Evolutionary conservation across 2,329 filamentous ascomycete genomes (phyloP), one percentile per base, ranked within the genome.

Genomic region (Alternaria gaisen): DNA sequence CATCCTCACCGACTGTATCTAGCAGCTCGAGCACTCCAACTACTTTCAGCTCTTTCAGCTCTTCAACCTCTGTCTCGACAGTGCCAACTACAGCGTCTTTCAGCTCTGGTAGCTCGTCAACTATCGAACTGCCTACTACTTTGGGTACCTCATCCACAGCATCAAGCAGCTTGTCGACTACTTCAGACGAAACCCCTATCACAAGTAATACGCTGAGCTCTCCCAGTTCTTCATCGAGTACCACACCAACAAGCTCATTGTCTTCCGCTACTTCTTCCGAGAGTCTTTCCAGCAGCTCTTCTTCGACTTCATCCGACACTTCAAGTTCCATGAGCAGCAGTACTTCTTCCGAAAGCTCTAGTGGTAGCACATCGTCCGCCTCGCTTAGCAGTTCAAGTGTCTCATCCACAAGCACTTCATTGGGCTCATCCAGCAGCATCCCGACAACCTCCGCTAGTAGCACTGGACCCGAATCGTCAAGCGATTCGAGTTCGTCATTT

Each of bases 11-110:
- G 36, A 56, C 56, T 24, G 38, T 9, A 10, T 51, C 53, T 16
- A 58, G 43, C 0, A 58, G 51, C 22, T 42, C 48, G 16, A 57
- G 48, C 43, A 41, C 32, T 24, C 40, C 48, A 26, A 43, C 48
- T 22, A 14, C 40, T 1, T 30, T 48, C 12, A 59, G 47, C 22
- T 48, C 18, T 1, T 16, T 3, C 2, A 47, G 20, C 40, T 46
- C 51, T n/a, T 53, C 32, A 10, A 50, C 12, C 11, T 22, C 40
- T 42, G 47, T 36, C 8, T 36, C 30, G 41, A 56, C 56, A 9
- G 40, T 14, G 20, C 20, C 24, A n/a, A 51, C 18, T 24, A 28
- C 46, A 46, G 55, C 52, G 14, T 36, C 56, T 20, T 18, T n/a
- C 12, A 57, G 20, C 11, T 47, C 20, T 1, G 43, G 52, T 48